Evolutionary conservation across 129 eudicot species (phyloP), one percentile per base, ranked within the genome.

Genomic region (Lactuca sativa): DNA sequence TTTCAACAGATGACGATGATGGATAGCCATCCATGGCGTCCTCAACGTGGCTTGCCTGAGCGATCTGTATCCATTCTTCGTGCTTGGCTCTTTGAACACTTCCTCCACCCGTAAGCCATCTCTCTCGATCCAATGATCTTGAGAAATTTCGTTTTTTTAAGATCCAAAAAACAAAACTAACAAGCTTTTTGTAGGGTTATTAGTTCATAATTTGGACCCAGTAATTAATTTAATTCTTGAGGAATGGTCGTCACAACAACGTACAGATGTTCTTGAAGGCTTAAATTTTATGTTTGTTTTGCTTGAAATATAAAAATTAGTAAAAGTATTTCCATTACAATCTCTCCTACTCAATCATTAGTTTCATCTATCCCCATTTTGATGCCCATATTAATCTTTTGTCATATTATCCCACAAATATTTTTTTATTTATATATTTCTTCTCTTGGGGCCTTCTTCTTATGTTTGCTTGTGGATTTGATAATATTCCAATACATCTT

Each of bases 1-100:
- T 80, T 87, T 18, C 99, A 95, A 62, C 99, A 95, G 64, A 90
- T 90, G 97, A 82, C 68, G 79, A 82, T 86, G 79, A 84, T 90
- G 89, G 99, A 95, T 55, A 82, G 68, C 56, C 99, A 95, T 66
- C 99, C 99, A 8, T 95, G 99, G 99, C 80, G 99, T 37, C 99
- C 99, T 1, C 97, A 90, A 57, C 87, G 99, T 3, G 99, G 99
- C 7, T 64, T 95, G 41, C 99, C 99, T 0, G 99, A 95, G 48
- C 54, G 97, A 65, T 90, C 99, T 3, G 99, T 95, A 4, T 90
- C 97, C 16, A 76, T 90, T 76, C 97, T 95, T 68, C 92, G 99
- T 2, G 99, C 99, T 76, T 95, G 99, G 99, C 96, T 95, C 48
- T 95, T 95, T 55, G 99, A 95, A 62, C 99, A 95, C 84, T 95